Percentiles rank a stretch among this genome's conserved stretches.
Evolutionary conservation across 163 green algal species (phyloP).

Genomic region (Scenedesmus sp.): DNA sequence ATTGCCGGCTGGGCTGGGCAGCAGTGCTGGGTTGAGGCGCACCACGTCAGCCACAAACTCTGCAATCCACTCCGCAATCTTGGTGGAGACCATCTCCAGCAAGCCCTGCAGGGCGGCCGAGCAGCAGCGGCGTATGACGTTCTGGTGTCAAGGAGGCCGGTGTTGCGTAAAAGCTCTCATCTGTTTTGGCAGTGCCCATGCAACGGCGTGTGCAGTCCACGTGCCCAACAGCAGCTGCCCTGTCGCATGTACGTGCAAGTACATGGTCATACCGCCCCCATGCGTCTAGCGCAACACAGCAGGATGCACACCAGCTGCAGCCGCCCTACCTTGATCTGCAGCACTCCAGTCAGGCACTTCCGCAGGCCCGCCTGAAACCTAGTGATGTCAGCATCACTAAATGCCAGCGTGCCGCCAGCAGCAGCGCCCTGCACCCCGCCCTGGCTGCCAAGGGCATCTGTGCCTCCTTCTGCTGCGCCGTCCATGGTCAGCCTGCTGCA

Average conservation of each 20-base stretch:
- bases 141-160: background rate
- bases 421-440: background rate
- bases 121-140: background rate
- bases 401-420: background rate
- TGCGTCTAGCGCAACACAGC: background rate
- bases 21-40: constrained; percentile 37
- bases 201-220: background rate
- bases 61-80: constrained; percentile 71
- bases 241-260: background rate
- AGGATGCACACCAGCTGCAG: background rate
- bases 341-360: constrained; percentile 56
- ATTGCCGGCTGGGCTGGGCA: background rate
- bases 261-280: background rate
- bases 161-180: too few relatives aligned
- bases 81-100: constrained; percentile 88
- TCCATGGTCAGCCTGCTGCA: constrained; percentile 24
- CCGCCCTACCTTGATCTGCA: constrained; percentile 63
- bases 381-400: constrained; percentile 39
- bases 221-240: background rate
- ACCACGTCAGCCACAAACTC: constrained; percentile 57
- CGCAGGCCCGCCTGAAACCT: constrained; percentile 71
- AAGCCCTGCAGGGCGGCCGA: constrained; percentile 69
- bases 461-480: background rate
- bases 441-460: background rate
- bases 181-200: background rate